Conservation (phyloP, 805 yeast species). For the Candida orba region DNA sequence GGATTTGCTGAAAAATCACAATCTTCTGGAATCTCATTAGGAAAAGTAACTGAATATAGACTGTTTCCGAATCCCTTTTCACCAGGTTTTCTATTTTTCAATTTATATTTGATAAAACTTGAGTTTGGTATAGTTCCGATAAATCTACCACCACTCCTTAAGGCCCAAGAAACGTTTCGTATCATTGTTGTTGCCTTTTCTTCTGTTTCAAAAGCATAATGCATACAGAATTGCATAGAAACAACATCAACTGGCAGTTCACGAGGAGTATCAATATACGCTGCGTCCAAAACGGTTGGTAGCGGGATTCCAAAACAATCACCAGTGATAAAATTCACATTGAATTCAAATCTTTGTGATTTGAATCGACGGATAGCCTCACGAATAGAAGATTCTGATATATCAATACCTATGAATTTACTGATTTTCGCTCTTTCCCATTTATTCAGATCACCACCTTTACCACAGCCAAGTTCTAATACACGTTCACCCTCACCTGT, state of each 20-base stretch:
- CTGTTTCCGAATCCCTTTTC: constrained; percentile 76
- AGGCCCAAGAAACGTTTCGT: constrained; percentile 65
- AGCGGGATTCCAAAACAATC: constrained; percentile 76
- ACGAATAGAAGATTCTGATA: constrained; percentile 78
- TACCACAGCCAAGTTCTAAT: constrained; percentile 92
- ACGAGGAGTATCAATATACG: constrained; percentile 43
- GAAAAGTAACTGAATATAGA: constrained; percentile 75
- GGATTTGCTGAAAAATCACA: constrained; percentile 62
- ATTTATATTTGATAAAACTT: constrained; percentile 67
- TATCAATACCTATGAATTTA: constrained; percentile 85
- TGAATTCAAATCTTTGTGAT: constrained; percentile 51
- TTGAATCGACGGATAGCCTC: constrained; percentile 78
- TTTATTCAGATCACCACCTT: constrained; percentile 93
- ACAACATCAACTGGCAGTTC: constrained; percentile 72
- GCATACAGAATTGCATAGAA: constrained; percentile 87
- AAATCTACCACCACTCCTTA: constrained; percentile 78
- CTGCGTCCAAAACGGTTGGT: constrained; percentile 64
- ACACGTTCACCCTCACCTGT: constrained; percentile 50
- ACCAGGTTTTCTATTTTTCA: constrained; percentile 43
- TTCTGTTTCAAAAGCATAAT: constrained; percentile 89
- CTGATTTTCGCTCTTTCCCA: constrained; percentile 70
- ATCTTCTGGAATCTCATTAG: constrained; percentile 66
- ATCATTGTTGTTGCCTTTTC: constrained; percentile 67
- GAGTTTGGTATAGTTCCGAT: constrained; percentile 94
- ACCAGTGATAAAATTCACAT: constrained; percentile 83